These are phyloP conservation scores for Brassica rapa DNA, from an alignment of 345 rosid species.

Conservation along the genomic window DNA sequence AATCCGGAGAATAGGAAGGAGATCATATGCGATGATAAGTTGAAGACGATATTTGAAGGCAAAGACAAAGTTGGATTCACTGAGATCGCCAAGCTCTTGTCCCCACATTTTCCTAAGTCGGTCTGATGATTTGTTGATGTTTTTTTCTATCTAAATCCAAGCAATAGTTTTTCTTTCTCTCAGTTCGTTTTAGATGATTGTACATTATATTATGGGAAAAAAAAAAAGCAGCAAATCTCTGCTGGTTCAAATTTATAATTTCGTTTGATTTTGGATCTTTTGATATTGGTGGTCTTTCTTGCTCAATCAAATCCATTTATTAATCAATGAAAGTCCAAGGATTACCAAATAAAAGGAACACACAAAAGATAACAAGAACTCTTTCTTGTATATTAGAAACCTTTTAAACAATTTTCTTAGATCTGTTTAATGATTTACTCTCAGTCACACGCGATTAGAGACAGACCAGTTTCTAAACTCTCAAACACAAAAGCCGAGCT, in stretches of 20 bases:
- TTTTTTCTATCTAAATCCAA: not conserved
- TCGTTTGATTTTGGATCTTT: slow-evolving; percentile 3
- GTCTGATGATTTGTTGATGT: slow-evolving; percentile 30
- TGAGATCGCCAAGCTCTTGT: slow-evolving; percentile 70
- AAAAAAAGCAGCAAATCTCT: not conserved
- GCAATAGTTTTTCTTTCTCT: not conserved
- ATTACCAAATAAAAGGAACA: too few relatives aligned
- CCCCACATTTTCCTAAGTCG: slow-evolving; percentile 65
- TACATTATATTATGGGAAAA: slow-evolving; percentile 1
- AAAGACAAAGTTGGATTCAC: slow-evolving; percentile 68
- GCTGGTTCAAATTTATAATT: not conserved
- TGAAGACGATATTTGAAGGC: slow-evolving; percentile 68
- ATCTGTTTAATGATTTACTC: too few relatives aligned
- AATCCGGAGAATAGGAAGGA: slow-evolving; percentile 67
- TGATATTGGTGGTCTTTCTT: not conserved
- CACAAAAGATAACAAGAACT: too few relatives aligned
- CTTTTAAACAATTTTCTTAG: too few relatives aligned
- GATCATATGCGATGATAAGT: slow-evolving; percentile 73
- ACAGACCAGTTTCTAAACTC: too few relatives aligned
- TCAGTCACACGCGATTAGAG: too few relatives aligned
- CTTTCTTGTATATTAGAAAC: too few relatives aligned
- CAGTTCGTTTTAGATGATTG: slow-evolving; percentile 8
- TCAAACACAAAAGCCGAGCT: too few relatives aligned
- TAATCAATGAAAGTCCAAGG: too few relatives aligned
- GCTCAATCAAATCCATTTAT: not conserved